Evolutionary conservation across 148 eudicot genomes (phyloP).

Genomic region (Fagopyrum esculentum): DNA sequence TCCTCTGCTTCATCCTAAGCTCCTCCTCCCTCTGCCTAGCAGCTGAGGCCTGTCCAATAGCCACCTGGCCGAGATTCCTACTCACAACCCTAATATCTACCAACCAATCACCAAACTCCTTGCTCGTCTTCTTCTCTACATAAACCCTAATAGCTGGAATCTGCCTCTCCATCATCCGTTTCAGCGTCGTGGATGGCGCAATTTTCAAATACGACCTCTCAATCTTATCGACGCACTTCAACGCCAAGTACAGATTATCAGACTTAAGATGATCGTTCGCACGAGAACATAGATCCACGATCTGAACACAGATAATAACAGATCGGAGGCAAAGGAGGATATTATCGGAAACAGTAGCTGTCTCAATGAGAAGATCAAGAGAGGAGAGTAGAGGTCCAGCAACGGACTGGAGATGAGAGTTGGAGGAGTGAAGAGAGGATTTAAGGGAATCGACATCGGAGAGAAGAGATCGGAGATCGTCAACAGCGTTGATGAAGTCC

Average conservation of each 20-base stretch:
- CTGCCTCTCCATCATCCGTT: slow-evolving; percentile 60
- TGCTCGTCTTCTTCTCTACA: slow-evolving; percentile 58
- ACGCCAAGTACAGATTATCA: slow-evolving; percentile 59
- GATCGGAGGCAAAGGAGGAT: slow-evolving; percentile 40
- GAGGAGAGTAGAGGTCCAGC: slow-evolving; percentile 52
- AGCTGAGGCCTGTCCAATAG: slow-evolving; percentile 88
- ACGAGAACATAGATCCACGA: slow-evolving; percentile 54
- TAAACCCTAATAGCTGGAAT: slow-evolving; percentile 66
- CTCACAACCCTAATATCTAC: slow-evolving; percentile 87
- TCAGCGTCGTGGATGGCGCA: slow-evolving; percentile 56
- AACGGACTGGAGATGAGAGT: slow-evolving; percentile 55
- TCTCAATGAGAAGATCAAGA: slow-evolving; percentile 58
- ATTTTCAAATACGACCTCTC: slow-evolving; percentile 33
- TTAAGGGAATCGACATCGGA: slow-evolving; percentile 85
- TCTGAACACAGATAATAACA: slow-evolving; percentile 26
- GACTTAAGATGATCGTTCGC: slow-evolving; percentile 45
- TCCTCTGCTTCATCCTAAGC: slow-evolving; percentile 76
- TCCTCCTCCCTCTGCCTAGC: slow-evolving; percentile 94
- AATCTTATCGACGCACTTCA: slow-evolving; percentile 54
- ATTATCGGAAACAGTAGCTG: slow-evolving; percentile 38
- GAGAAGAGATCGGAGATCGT: slow-evolving; percentile 86
- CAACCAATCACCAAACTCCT: slow-evolving; percentile 86
- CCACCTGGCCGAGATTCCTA: slow-evolving; percentile 83
- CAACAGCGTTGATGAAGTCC: slow-evolving; percentile 92
- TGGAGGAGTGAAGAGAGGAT: slow-evolving; percentile 57